Conservation (phyloP, 164 flowering plant species). For the Platanus orientalis region DNA sequence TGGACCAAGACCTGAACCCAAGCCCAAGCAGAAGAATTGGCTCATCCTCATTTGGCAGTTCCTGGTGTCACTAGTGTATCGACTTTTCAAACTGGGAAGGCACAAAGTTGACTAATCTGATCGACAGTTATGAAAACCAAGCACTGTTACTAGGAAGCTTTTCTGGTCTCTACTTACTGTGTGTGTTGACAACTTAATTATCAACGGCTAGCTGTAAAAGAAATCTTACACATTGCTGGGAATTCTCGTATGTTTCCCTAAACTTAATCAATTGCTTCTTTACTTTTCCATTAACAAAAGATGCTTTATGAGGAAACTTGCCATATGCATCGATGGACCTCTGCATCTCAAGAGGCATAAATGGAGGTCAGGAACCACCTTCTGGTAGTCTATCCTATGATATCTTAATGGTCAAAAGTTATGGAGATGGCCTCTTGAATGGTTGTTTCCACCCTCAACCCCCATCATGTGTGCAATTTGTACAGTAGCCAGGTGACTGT, state of each 20-base stretch:
- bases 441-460: too few relatives aligned
- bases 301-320: background rate
- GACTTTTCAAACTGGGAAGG: constrained; percentile 47
- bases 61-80: constrained; percentile 48
- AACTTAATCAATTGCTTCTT: background rate
- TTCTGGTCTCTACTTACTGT: too few relatives aligned
- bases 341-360: too few relatives aligned
- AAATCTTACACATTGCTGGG: background rate
- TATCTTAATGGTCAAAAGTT: too few relatives aligned
- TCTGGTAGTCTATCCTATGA: too few relatives aligned
- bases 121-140: background rate
- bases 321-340: too few relatives aligned
- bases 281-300: background rate
- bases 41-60: constrained; percentile 67
- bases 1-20: constrained; percentile 76
- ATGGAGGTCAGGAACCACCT: too few relatives aligned
- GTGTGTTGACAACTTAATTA: background rate
- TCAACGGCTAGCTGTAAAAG: background rate
- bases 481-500: too few relatives aligned
- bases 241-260: too few relatives aligned
- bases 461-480: too few relatives aligned
- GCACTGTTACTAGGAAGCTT: background rate
- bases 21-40: constrained; percentile 48
- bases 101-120: constrained; percentile 41
- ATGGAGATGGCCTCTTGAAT: too few relatives aligned